These are phyloP conservation scores for Mentha longifolia DNA, from an alignment of 257 asterid genomes.

Conservation along the genomic window DNA sequence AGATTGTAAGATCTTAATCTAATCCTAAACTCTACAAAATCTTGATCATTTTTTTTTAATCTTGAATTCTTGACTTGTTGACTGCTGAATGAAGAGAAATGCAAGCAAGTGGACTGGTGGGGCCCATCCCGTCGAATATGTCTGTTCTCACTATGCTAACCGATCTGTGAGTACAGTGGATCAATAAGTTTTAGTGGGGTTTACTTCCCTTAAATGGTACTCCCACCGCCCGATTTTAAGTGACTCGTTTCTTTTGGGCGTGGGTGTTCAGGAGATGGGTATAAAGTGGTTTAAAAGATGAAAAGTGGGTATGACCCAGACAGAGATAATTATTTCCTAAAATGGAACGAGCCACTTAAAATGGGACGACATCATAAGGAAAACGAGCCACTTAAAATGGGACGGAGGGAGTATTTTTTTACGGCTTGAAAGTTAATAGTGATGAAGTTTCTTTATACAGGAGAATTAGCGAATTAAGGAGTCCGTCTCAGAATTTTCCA, in stretches of 20 bases:
- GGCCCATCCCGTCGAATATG: conserved; percentile 72
- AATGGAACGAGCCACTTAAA: too few relatives aligned
- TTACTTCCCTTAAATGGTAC: conserved; percentile 11
- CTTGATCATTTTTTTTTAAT: conserved; percentile 15
- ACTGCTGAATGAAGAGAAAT: conserved; percentile 61
- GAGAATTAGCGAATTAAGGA: conserved; percentile 73
- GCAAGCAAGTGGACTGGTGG: conserved; percentile 73
- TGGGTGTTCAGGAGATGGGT: too few relatives aligned
- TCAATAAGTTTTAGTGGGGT: neutral
- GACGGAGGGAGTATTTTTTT: neutral
- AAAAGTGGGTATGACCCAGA: too few relatives aligned
- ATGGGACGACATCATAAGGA: too few relatives aligned
- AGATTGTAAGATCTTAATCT: conserved; percentile 54
- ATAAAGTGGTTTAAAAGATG: too few relatives aligned
- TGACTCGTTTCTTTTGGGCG: too few relatives aligned
- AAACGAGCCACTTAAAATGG: too few relatives aligned
- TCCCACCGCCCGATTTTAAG: neutral
- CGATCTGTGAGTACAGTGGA: conserved; percentile 60
- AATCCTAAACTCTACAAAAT: neutral
- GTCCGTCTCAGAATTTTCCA: conserved; percentile 69
- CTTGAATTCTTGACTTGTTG: conserved; percentile 30
- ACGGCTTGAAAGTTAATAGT: neutral
- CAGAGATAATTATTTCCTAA: too few relatives aligned
- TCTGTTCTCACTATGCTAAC: conserved; percentile 60
- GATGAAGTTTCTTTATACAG: conserved; percentile 44